Evolutionary conservation across 1,284 basidiomycete genomes (phyloP).

Genomic region (Meira nashicola): DNA sequence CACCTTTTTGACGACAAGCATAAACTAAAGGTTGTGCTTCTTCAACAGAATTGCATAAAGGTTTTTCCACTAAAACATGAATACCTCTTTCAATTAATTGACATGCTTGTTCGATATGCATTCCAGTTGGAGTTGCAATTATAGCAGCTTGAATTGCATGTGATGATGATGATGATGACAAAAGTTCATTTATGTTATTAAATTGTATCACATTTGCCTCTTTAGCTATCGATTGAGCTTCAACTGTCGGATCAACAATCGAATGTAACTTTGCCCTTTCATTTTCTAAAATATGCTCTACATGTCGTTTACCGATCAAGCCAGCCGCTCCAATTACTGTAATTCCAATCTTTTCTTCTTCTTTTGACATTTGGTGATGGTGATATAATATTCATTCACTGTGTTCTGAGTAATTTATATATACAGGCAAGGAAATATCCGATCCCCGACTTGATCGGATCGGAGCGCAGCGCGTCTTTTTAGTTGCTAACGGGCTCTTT

Average conservation of each 20-base stretch:
- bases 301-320: neutral
- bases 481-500: no score
- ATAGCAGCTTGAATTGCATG: neutral
- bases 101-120: neutral
- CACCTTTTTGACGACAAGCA: neutral
- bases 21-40: neutral
- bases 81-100: neutral
- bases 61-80: neutral
- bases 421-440: no score
- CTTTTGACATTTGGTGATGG: no score
- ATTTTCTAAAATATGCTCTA: neutral
- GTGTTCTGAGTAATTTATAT: no score
- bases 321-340: neutral
- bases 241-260: neutral
- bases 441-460: no score
- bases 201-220: neutral
- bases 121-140: neutral
- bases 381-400: no score
- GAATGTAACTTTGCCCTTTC: neutral
- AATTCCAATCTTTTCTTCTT: no score
- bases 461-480: no score
- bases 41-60: neutral
- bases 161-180: neutral
- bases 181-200: neutral
- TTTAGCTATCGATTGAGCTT: neutral